Evolutionary conservation across 352 stramenopile species (phyloP), one percentile per base, ranked within the genome.

Genomic region (Globisporangium carolinianum): DNA sequence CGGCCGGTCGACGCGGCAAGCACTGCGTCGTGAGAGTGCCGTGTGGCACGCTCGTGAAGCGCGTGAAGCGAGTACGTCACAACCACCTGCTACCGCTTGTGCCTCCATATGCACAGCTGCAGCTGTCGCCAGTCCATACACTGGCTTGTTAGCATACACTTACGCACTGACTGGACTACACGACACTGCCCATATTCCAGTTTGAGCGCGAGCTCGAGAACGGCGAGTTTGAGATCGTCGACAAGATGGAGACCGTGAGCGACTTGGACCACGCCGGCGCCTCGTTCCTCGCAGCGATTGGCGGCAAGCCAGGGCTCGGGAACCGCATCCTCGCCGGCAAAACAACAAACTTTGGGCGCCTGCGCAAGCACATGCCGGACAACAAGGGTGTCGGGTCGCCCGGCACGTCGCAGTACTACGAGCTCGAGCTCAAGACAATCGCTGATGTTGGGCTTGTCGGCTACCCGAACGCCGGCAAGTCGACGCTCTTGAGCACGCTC

Each of bases 391-490:
- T 68, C 0, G 98, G 97, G 11, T 88, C 96, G 60, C 86, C 88
- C 1, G 97, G 97, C 8, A 86, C 88, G 5, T 89, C 94, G 55
- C 76, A 97, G 66, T 98, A 97, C 83, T 86, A 99, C 51, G 86
- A 95, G 57, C 62, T 99, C n/a, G 96, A 99, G 67, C 79, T 99
- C 41, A 99, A 99, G 79, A 87, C 95, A 7, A 98, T 99, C 61
- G 97, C 97, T 5, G 97, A 99, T 70, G 83, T 99, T 45, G 97
- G 97, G 15, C 82, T 99, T 3, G 96, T 99, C 3, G 98, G 98
- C 18, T 98, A 98, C 65, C 98, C 98, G 1, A 99, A 99, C 73
- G 97, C 97, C 1, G 98, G 97, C 62, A 99, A 99, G 73, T 97
- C 82, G 12, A 98, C 86, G 39, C 71, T 99, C 46, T 75, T 99